Percentiles rank a stretch among this genome's conserved stretches.
phyloP scores from a whole-genome alignment of 805 yeast species.

The Candida boleticola region DNA sequence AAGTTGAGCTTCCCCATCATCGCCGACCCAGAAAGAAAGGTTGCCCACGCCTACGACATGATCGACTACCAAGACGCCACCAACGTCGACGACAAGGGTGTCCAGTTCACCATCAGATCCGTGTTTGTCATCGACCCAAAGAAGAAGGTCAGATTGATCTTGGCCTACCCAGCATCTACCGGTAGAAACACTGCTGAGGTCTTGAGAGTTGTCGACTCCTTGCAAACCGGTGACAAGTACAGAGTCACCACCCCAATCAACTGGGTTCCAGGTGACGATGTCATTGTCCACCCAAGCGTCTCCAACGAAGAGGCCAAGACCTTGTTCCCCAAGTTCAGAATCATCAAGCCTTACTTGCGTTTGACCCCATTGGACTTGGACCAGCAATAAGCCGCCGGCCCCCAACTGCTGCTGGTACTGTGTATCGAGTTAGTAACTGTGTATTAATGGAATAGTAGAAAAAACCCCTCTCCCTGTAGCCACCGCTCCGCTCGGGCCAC shows the following conservation, averaged over 20 bases:
- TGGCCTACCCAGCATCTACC: constrained; percentile 71
- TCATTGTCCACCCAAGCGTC: constrained; percentile 66
- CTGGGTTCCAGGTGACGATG: constrained; percentile 75
- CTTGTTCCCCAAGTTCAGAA: constrained; percentile 82
- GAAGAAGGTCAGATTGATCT: constrained; percentile 58
- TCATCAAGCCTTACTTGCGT: constrained; percentile 89
- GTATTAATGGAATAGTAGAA: too few species aligned
- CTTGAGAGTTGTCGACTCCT: constrained; percentile 65
- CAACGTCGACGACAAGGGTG: constrained; percentile 65
- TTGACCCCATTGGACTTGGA: constrained; percentile 43
- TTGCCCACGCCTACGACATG: constrained; percentile 67
- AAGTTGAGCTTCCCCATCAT: constrained; percentile 62
- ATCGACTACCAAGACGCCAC: constrained; percentile 67
- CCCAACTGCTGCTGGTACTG: too few species aligned
- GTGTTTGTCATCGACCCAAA: constrained; percentile 70
- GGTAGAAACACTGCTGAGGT: constrained; percentile 79
- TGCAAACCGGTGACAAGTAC: constrained; percentile 61
- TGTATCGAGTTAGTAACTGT: too few species aligned
- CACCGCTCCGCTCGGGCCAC: too few species aligned
- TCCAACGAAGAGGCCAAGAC: constrained; percentile 60
- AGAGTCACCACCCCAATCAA: constrained; percentile 68
- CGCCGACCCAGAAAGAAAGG: constrained; percentile 61
- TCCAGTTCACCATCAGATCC: constrained; percentile 72
- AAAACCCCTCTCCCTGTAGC: too few species aligned
- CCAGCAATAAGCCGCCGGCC: not conserved